Conservation (phyloP, 2,329 filamentous ascomycete species). For the Xylaria arbuscula region DNA sequence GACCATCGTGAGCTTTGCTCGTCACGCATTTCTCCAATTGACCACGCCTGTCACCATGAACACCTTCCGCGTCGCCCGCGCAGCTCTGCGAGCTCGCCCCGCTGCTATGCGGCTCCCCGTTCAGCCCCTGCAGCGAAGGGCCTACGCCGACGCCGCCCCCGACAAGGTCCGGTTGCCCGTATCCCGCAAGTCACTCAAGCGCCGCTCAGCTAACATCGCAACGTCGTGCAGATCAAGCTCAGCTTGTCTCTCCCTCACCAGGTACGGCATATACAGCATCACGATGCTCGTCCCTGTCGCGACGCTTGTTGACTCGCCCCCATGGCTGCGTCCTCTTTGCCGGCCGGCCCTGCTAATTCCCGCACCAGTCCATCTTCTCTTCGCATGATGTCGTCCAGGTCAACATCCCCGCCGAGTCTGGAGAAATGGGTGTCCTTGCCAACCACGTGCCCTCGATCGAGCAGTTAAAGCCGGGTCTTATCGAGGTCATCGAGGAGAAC, state of each 20-base stretch:
- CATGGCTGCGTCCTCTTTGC: constrained; percentile 19
- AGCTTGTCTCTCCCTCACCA: constrained; percentile 97
- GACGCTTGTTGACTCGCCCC: background rate
- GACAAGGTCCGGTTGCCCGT: constrained; percentile 70
- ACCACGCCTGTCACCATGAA: constrained; percentile 78
- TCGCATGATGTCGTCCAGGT: constrained; percentile 85
- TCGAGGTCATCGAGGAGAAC: constrained; percentile 95
- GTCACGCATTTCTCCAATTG: constrained; percentile 62
- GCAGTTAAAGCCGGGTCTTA: constrained; percentile 95
- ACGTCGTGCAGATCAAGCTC: constrained; percentile 81
- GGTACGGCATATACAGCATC: constrained; percentile 75
- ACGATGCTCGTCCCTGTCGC: background rate
- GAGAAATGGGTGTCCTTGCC: constrained; percentile 99
- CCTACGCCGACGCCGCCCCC: constrained; percentile 87
- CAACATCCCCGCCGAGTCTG: constrained; percentile 97
- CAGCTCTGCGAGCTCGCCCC: constrained; percentile 85
- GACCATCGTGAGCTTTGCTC: constrained; percentile 55
- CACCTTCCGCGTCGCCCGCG: constrained; percentile 90
- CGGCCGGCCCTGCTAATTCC: constrained; percentile 58
- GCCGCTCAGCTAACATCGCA: constrained; percentile 49
- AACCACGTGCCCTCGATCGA: constrained; percentile 99
- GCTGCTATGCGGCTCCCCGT: constrained; percentile 78
- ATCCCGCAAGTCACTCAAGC: constrained; percentile 9
- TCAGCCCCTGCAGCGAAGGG: constrained; percentile 86
- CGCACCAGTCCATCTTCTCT: constrained; percentile 76